Conservation (phyloP, 2,329 filamentous ascomycete genomes). For the Emmonsiellopsis sp. region DNA sequence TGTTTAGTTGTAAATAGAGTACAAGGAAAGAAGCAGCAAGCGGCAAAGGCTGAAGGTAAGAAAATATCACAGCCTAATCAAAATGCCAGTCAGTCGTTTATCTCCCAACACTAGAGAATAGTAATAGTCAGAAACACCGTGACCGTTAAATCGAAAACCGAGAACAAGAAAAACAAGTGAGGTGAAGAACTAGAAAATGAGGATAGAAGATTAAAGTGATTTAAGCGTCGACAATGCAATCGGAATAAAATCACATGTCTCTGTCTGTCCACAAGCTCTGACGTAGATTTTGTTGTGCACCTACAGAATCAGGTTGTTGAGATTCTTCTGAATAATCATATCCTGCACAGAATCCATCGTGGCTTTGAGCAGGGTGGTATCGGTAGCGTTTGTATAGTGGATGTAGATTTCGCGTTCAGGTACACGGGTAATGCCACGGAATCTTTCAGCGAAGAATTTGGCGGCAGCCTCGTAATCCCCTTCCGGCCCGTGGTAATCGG, state of each 20-base stretch:
- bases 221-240: not conserved
- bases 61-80: not conserved
- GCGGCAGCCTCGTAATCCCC: conserved; percentile 64
- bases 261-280: not conserved
- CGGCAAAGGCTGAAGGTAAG: not conserved
- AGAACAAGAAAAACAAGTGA: no score
- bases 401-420: conserved; percentile 49
- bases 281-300: not conserved
- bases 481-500: conserved; percentile 64
- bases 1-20: not conserved
- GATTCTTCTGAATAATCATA: conserved; percentile 77
- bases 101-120: not conserved
- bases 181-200: not conserved
- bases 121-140: not conserved
- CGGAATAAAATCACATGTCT: not conserved
- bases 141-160: no score
- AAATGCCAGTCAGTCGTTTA: not conserved
- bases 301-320: conserved; percentile 66
- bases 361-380: conserved; percentile 69
- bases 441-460: conserved; percentile 76
- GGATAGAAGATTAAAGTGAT: not conserved
- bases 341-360: conserved; percentile 81
- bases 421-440: conserved; percentile 62
- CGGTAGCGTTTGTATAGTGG: conserved; percentile 51
- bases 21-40: not conserved